Conservation (phyloP, 805 yeast genomes). For the Scheffersomyces spartinae region DNA sequence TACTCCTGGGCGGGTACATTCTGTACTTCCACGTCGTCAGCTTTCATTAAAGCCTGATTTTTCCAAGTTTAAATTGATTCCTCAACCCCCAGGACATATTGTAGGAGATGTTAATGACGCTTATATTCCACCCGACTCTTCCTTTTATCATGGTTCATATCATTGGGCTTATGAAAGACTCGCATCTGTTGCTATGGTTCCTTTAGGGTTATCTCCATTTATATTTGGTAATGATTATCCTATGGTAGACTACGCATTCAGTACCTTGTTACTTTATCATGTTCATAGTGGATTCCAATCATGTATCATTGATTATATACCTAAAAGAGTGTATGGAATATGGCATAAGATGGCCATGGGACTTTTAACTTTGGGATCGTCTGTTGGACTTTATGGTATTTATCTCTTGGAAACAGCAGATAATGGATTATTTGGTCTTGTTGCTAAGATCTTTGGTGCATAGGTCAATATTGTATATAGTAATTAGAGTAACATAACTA, state of each 20-base stretch:
- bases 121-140: conserved; percentile 49
- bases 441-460: conserved; percentile 52
- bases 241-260: conserved; percentile 58
- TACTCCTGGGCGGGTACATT: too few relatives aligned
- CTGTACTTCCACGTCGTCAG: too few relatives aligned
- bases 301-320: conserved; percentile 89
- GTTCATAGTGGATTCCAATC: conserved; percentile 79
- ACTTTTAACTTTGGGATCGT: conserved; percentile 62
- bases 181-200: conserved; percentile 60
- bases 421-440: conserved; percentile 63
- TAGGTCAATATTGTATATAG: conserved; percentile 4
- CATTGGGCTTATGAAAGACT: conserved; percentile 91
- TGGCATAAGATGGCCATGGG: conserved; percentile 61
- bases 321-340: conserved; percentile 71
- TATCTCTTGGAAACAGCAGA: conserved; percentile 73
- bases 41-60: too few relatives aligned
- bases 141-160: conserved; percentile 65
- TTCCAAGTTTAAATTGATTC: conserved; percentile 40
- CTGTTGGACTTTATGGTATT: conserved; percentile 63
- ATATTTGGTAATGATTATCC: conserved; percentile 64
- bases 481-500: background rate
- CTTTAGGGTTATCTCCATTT: conserved; percentile 66
- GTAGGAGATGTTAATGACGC: conserved; percentile 95
- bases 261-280: conserved; percentile 61
- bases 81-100: conserved; percentile 83